Evolutionary conservation across 2,329 filamentous ascomycete genomes (phyloP), one percentile per base, ranked within the genome.

Genomic region (Botrytis galanthina): DNA sequence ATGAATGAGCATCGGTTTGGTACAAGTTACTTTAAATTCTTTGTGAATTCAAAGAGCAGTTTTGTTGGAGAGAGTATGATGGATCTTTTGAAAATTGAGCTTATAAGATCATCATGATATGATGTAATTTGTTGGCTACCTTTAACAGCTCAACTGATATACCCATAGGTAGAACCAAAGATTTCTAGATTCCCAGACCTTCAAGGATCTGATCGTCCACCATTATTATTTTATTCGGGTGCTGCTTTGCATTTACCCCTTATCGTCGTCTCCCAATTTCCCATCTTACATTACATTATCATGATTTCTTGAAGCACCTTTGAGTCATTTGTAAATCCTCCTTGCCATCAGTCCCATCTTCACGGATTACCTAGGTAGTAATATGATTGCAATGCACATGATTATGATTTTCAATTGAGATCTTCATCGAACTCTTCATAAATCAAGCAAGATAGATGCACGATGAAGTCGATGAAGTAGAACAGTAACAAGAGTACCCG

Each of bases 1-100:
- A 67, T 67, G 64, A 67, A 67, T 67, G 46, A 67, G 64, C 64
- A 67, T 67, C 46, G 64, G 64, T 67, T 67, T 67, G 64, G 64
- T 54, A 67, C 64, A 39, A 67, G 64, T 51, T 67, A 51, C 64
- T 67, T 54, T 67, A 67, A 67, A 67, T 67, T 67, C 64, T 67
- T 67, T 67, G 64, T 67, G 64, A 67, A 67, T 51, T 51, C 64
- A 67, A 54, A 54, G 46, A 67, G 64, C 64, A 54, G 64, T 54
- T n/a, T 7, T 10, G 32, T 7, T 6, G 32, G 46, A 39, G 44
- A 67, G 46, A 54, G 46, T 29, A 39, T 29, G 46, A 54, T 67
- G 46, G 39, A 20, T 46, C 39, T 44, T 63, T 46, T 32, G 39
- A 64, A 29, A 42, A 12, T 32, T 44, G 26, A 32, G 61, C 61